Evolutionary conservation across 192 early-diverging fungal species (phyloP), one percentile per base, ranked within the genome.

Genomic region (Chytriomyces sp.): DNA sequence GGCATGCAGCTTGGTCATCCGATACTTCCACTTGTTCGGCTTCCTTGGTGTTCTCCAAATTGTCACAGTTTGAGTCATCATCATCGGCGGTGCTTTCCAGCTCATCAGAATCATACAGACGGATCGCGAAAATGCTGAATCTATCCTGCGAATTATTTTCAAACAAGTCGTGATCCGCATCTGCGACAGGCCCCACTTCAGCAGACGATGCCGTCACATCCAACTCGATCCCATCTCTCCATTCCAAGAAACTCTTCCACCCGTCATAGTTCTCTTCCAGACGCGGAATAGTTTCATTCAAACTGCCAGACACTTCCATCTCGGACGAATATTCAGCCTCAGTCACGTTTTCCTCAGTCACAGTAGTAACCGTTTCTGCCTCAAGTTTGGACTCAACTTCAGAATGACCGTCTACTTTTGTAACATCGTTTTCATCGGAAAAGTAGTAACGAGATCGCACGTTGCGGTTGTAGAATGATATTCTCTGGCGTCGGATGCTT

Each of bases 181-280:
- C 8, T 11, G 18, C 11, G 6, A 9, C 45, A 18, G 11, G 46
- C 13, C 67, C 45, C 67, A 68, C 57, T 5, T 16, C 13, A 59
- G 5, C 20, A 59, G 57, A 59, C 57, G 57, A 20, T 20, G 57
- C 16, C 13, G 57, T n/a, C 20, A n/a, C 2, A 16, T 13, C 63
- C 26, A 24, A 49, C 61, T 73, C 71, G 6, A 73, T 73, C 10
- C 60, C 60, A 24, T 73, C 45, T 45, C 71, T 60, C 71, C 71
- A 73, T 45, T 73, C 71, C 16, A 73, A 49, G 20, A 73, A 73
- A 61, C 71, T 73, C 46, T 73, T 73, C 71, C 71, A 73, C n/a
- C 60, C 71, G 20, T 70, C 69, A 57, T 57, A 16, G 3, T 23
- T 13, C 8, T 5, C 26, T 13, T 67, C 65, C 5, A 26, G 35